Percentiles rank a stretch among this genome's conserved stretches.
phyloP scores from a whole-genome alignment of 2,329 filamentous ascomycete species.

The Phaeosphaeriaceae sp. region DNA sequence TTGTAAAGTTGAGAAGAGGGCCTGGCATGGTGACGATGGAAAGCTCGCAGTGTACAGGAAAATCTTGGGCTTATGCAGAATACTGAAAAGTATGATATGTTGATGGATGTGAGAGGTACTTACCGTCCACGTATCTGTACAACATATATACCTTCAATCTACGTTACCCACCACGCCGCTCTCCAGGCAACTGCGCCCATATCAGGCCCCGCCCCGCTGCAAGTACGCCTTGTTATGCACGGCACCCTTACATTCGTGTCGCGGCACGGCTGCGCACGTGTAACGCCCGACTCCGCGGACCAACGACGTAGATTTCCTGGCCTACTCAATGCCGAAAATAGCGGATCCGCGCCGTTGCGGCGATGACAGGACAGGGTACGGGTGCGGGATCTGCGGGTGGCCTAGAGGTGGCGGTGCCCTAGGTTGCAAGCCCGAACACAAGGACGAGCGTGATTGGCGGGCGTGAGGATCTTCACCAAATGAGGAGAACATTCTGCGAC shows the following conservation, averaged over 20 bases:
- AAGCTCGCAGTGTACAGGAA: background rate
- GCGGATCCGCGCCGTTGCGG: background rate
- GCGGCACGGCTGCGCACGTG: background rate
- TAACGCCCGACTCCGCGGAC: background rate
- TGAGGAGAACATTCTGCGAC: no score
- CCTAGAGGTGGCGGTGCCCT: background rate
- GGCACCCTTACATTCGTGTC: background rate
- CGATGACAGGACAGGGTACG: background rate
- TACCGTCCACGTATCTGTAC: background rate
- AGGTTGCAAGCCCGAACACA: background rate
- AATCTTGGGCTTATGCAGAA: background rate
- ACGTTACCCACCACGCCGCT: background rate
- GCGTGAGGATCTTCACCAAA: no score
- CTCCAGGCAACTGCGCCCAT: background rate
- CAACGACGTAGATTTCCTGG: background rate
- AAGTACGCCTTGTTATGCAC: background rate
- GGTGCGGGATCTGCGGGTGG: background rate
- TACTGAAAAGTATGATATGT: background rate
- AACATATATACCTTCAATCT: background rate
- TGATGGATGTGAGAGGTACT: background rate
- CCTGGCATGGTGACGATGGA: slow-evolving; percentile 5
- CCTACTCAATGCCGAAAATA: background rate
- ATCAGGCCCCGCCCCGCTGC: background rate
- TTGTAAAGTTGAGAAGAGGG: slow-evolving; percentile 28
- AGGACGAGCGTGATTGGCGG: background rate